These are phyloP conservation scores for Rhynchospora tenuis DNA, from an alignment of 176 grass and related monocot species.

Conservation along the genomic window DNA sequence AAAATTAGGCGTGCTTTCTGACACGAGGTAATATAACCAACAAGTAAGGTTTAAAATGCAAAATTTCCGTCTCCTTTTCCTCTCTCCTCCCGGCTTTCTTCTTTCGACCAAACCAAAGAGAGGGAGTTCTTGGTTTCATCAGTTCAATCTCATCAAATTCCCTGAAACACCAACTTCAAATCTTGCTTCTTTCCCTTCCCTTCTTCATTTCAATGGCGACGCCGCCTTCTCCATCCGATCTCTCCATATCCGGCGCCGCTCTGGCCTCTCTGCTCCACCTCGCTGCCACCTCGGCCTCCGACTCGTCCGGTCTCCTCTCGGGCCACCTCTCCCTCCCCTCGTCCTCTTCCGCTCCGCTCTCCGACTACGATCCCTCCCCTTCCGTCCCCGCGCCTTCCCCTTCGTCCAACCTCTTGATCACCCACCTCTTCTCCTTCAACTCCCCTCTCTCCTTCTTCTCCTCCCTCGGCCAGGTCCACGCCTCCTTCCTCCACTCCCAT, in stretches of 20 bases:
- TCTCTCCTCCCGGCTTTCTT: too few species aligned
- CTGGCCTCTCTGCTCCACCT: constrained; percentile 23
- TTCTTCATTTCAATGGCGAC: neutral
- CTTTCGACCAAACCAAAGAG: neutral
- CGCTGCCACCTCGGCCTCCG: neutral
- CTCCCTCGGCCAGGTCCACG: neutral
- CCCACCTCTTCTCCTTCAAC: constrained; percentile 3
- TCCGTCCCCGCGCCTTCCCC: neutral
- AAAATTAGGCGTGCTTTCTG: too few species aligned
- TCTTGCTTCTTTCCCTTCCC: neutral
- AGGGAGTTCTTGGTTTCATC: neutral
- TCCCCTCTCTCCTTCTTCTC: constrained; percentile 19
- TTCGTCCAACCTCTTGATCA: constrained; percentile 10
- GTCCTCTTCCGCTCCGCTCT: neutral
- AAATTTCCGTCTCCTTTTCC: neutral
- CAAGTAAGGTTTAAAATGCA: neutral
- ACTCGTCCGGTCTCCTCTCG: constrained; percentile 4
- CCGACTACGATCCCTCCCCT: constrained; percentile 16
- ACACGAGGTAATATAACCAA: neutral
- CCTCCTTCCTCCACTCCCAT: neutral
- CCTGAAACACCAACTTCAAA: neutral
- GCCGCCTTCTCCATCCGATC: neutral
- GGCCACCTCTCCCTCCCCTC: constrained; percentile 2
- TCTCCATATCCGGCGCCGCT: constrained; percentile 19
- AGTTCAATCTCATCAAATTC: neutral